Evolutionary conservation across 768 basidiomycete species (phyloP), one percentile per base, ranked within the genome.

Genomic region (Lactarius akahatsu): DNA sequence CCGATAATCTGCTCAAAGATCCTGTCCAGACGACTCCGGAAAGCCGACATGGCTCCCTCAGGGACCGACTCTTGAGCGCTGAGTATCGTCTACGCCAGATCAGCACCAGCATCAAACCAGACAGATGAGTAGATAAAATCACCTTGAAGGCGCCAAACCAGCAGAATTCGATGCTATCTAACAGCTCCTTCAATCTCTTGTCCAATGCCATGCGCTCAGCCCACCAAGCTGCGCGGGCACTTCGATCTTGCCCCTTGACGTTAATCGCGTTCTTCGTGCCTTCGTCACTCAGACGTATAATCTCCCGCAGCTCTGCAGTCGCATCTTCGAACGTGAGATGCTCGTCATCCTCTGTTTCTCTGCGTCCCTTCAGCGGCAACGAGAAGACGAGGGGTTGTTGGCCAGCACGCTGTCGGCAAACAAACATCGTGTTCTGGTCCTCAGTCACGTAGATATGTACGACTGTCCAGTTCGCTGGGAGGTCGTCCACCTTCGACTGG

Each of bases 131-230:
- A 34, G 26, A 59, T 36, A 2, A 40, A 72, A 81, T 40, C 59
- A 95, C 96, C 87, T 98, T 98, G 85, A 97, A 98, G 26, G 90
- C 94, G 1, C 97, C 96, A 3, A 99, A 81, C 97, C 97, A 98
- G 73, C 91, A 94, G 71, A 92, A 95, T 74, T 98, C 97, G 54
- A 99, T 88, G 69, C 89, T 93, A 69, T 86, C 85, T 40, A 97
- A 75, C 7, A 99, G 76, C 36, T 86, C 85, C 64, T 85, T 80
- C 72, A 99, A 74, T 28, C 94, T 83, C 57, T 79, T 80, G 72
- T 98, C 95, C n/a, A 98, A 81, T 26, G 81, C 83, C 28, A 79
- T 77, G 3, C 97, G 82, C 61, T 87, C 83, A 41, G 85, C 86
- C 97, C 97, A 99, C 97, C 97, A 98, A 1, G 80, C 82, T 0